Conservation (phyloP, 257 asterid genomes). For the Solanum commersonii region DNA sequence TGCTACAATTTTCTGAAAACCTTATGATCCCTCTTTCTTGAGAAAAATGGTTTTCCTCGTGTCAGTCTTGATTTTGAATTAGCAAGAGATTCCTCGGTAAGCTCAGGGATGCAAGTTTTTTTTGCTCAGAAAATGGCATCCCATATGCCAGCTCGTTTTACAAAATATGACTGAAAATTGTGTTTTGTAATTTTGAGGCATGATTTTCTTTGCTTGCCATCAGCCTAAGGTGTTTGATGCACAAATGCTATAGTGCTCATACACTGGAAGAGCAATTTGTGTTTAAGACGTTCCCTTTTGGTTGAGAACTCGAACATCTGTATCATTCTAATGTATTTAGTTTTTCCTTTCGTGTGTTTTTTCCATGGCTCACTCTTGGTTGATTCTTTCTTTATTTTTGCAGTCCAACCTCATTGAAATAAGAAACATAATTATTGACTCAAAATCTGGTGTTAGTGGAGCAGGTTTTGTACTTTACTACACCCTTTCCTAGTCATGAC, state of each 20-base stretch:
- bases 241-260: not conserved
- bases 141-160: not conserved
- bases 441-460: slow-evolving; percentile 98
- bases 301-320: not conserved
- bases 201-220: not conserved
- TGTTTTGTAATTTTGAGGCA: not conserved
- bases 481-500: not conserved
- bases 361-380: not conserved
- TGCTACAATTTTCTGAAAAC: not conserved
- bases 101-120: not conserved
- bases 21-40: not conserved
- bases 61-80: not conserved
- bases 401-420: slow-evolving; percentile 78
- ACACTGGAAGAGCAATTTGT: not conserved
- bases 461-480: slow-evolving; percentile 52
- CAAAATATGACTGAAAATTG: not conserved
- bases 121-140: not conserved
- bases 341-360: not conserved
- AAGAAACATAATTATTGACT: slow-evolving; percentile 73
- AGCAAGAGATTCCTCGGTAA: not conserved
- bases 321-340: not conserved
- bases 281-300: not conserved
- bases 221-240: not conserved
- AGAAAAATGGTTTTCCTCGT: not conserved
- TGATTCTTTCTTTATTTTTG: slow-evolving; percentile 8